Base-by-base conservation (phyloP, 768 basidiomycete species). In the Hysterangium stoloniferum region DNA sequence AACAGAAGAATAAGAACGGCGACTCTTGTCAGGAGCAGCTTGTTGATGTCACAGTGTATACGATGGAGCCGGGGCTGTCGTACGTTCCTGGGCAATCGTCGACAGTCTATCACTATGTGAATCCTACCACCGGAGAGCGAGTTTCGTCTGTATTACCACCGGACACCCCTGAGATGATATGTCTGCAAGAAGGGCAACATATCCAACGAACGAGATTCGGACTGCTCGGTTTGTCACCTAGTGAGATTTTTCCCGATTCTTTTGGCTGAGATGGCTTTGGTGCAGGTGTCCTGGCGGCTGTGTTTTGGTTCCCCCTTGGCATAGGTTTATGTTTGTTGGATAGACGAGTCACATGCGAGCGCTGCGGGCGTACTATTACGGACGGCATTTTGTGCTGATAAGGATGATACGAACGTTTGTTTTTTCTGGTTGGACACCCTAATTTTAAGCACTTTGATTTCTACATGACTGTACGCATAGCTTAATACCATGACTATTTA, bases 231-330 rank as follows among this genome's bases (percentile, higher is more conserved):
- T 61, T 58, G 79, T 64, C 48, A 25, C 45, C 11, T 45, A 11
- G 3, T 42, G n/a, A 13, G 1, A 9, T 15, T 55, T 36, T 24
- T 22, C 28, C 24, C 9, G 24, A 45, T 34, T 13, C 38, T 45
- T 35, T 29, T 31, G n/a, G n/a, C n/a, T n/a, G 17, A 20, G 27
- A 27, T 49, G 19, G 43, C 43, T 33, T 44, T 29, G 33, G 19
- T 6, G 29, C 54, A 88, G 87, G 88, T 48, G 65, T 91, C 28
- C 66, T 92, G n/a, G 84, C 84, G 6, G 88, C 89, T 4, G 67
- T 92, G 22, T 69, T 91, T 53, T 91, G 86, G 88, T 92, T 92
- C 69, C 89, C 89, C 3, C 65, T 90, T 0, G 89, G 89, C 4
- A 73, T 92, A 33, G 86, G 80, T 2, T 67, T 84, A 4, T 92